Evolutionary conservation across 1,284 basidiomycete genomes (phyloP), one percentile per base, ranked within the genome.

Genomic region (Malassezia pachydermatis): DNA sequence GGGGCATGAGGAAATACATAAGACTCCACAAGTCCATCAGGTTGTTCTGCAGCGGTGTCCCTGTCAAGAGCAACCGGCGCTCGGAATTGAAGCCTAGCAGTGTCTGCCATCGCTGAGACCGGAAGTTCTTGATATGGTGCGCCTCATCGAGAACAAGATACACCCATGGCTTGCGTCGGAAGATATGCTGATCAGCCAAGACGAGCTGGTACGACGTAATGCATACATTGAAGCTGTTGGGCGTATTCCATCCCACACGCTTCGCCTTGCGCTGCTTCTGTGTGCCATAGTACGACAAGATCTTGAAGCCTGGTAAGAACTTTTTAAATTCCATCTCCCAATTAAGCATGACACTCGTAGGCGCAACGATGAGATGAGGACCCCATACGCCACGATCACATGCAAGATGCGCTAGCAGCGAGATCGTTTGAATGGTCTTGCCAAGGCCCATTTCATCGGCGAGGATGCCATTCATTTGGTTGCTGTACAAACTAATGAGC

Each of bases 271-370:
- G 83, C 51, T 89, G 86, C 73, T 88, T 88, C 48, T 85, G 84
- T 39, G 78, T 81, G 24, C 90, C 90, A 65, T 94, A 89, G 74
- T 95, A 96, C 51, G 86, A 86, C 29, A 96, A 76, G 48, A 87
- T 81, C 62, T 82, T 85, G 78, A 95, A 90, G 1, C 89, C 90
- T 0, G 90, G 90, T 2, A 95, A 76, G 69, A 95, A 95, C 74
- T 94, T 94, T 74, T 95, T 94, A 77, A 95, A 95, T 72, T 95
- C 90, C 85, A 95, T 92, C 72, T 94, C 90, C 90, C 90, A 96
- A 69, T 96, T 95, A 50, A 95, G 78, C 56, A 96, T 79, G 48
- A 95, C 90, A 54, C 86, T 88, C 1, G 90, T 95, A 1, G 90
- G 88, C 10, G 92, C 89, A 61, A 95, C 82, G 67, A 96, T 88